Evolutionary conservation across 345 rosid genomes (phyloP), one percentile per base, ranked within the genome.

Genomic region (rapeseed (Brassica napus)): DNA sequence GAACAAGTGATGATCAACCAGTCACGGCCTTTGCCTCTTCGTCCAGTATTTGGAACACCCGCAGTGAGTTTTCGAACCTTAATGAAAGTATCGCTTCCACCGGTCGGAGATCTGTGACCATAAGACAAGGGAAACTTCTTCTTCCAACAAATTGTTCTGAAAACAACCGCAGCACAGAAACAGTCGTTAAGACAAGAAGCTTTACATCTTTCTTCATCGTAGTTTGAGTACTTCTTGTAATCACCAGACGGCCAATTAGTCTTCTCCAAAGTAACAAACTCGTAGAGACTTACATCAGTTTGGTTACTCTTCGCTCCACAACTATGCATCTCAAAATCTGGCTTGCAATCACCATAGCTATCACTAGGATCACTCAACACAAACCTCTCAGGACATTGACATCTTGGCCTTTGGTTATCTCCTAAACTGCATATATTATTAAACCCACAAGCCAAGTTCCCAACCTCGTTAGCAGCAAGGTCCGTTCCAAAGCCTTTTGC

Each of bases 381-480:
- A 65, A 86, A 89, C 49, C 82, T 85, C 3, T 52, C 65, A 0
- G 91, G 86, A 35, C 92, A 92, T 34, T 63, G 35, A 68, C 92
- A 88, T 3, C 1, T 84, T 6, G 89, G 89, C 58, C 83, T 83
- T 12, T 80, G 69, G 49, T 86, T 77, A 1, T 57, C 68, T 44
- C 77, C 81, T 5, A 84, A 6, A 11, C 0, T 35, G 68, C 97
- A 92, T 47, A 77, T 82, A 76, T 84, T 87, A 68, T 89, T 89
- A 83, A 28, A 84, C 24, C 93, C 97, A 39, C 94, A 92, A 10
- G 88, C 86, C 24, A 85, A 84, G 12, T 77, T 49, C 4, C 92
- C 58, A 52, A 52, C 55, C 16, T 47, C 55, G 16, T 47, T 47
- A 14, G 55, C 55, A 47, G n/a, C 16, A 47, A 12, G 16, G n/a